Conservation (phyloP, 192 early-diverging fungal genomes). For the Mortierella alpina region DNA sequence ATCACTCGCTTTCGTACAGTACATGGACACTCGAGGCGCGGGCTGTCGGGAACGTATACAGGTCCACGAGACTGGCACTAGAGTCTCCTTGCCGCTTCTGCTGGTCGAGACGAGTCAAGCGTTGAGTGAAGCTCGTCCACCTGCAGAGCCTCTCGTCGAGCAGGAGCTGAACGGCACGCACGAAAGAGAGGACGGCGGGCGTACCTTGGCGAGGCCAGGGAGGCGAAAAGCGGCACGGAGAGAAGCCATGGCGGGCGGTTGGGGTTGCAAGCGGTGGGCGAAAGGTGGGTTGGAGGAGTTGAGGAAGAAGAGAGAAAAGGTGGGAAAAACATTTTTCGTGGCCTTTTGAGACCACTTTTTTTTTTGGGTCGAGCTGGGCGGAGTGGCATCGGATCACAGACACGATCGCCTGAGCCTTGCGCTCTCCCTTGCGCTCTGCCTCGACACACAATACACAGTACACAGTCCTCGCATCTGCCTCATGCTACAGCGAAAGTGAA, state of each 20-base stretch:
- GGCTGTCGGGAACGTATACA: too few species aligned
- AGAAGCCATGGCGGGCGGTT: constrained; percentile 14
- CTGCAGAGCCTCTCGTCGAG: too few species aligned
- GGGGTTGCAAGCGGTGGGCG: neutral
- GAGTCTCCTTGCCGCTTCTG: too few species aligned
- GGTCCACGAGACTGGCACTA: too few species aligned
- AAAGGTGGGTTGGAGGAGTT: neutral
- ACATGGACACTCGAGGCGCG: neutral
- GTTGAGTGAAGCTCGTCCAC: too few species aligned
- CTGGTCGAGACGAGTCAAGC: too few species aligned
- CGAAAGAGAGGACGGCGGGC: neutral
- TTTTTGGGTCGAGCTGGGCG: neutral
- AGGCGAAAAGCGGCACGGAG: constrained; percentile 28
- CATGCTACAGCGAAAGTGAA: too few species aligned
- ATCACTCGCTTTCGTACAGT: neutral
- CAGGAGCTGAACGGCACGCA: too few species aligned
- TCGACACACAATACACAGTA: neutral
- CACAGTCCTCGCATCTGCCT: too few species aligned
- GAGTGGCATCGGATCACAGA: constrained; percentile 9
- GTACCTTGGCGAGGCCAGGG: constrained; percentile 36
- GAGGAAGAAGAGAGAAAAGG: constrained; percentile 1
- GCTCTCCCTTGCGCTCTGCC: neutral
- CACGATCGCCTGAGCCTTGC: neutral
- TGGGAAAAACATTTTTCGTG: neutral
- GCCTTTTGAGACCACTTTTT: too few species aligned